Evolutionary conservation across 148 eudicot species (phyloP).

Genomic region (Camellia sinensis): DNA sequence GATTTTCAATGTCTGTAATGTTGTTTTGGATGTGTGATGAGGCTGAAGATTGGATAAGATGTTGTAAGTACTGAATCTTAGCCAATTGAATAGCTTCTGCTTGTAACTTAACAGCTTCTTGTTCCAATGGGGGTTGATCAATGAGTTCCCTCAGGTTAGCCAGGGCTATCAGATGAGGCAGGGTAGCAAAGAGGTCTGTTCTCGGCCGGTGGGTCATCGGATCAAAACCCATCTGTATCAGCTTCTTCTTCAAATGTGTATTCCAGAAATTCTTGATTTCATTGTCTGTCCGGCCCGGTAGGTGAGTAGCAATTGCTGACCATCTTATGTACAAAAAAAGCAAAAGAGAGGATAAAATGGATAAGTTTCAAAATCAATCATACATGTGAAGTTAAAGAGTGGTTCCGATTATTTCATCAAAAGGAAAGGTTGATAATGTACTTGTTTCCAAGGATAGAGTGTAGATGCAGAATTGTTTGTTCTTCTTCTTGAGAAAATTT

Average conservation of each 20-base stretch:
- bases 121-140: neutral
- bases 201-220: conserved; percentile 33
- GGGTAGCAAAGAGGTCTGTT: conserved; percentile 28
- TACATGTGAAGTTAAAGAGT: too few species aligned
- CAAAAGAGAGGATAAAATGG: too few species aligned
- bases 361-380: too few species aligned
- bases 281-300: conserved; percentile 28
- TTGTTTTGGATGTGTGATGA: neutral
- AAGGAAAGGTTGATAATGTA: neutral
- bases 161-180: conserved; percentile 28
- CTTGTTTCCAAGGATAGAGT: conserved; percentile 43
- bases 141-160: conserved; percentile 28
- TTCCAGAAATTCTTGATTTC: conserved; percentile 35
- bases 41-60: neutral
- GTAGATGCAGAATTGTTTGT: conserved; percentile 39
- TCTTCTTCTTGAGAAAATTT: conserved; percentile 43
- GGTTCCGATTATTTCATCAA: too few species aligned
- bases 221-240: conserved; percentile 31
- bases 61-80: neutral
- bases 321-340: conserved; percentile 13
- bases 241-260: conserved; percentile 28
- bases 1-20: neutral
- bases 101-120: neutral
- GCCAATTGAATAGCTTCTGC: conserved; percentile 9
- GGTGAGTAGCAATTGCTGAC: conserved; percentile 30